Conservation (phyloP, 2,329 filamentous ascomycete genomes). For the Fusarium sp. region DNA sequence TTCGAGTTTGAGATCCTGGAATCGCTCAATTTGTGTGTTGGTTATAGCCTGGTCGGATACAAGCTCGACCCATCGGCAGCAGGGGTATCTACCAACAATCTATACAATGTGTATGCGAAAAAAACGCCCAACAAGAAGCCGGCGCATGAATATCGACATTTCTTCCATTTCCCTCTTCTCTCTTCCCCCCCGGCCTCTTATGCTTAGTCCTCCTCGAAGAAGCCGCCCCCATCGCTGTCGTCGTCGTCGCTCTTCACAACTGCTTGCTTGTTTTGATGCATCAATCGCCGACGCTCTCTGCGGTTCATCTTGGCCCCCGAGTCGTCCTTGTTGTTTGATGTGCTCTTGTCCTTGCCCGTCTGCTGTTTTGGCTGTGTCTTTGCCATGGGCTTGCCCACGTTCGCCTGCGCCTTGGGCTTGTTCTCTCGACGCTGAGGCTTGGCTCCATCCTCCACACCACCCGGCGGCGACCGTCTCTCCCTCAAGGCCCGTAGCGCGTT, state of each 20-base stretch:
- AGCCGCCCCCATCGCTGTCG: slow-evolving; percentile 67
- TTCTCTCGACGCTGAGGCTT: slow-evolving; percentile 29
- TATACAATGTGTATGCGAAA: slow-evolving; percentile 21
- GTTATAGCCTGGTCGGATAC: slow-evolving; percentile 21
- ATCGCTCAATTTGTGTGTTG: slow-evolving; percentile 25
- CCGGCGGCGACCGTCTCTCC: slow-evolving; percentile 58
- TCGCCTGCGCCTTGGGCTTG: slow-evolving; percentile 30
- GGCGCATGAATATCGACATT: slow-evolving; percentile 14
- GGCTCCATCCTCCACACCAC: slow-evolving; percentile 17
- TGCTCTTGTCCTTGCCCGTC: slow-evolving; percentile 29
- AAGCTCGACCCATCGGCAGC: slow-evolving; percentile 20
- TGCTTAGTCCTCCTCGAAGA: slow-evolving; percentile 61
- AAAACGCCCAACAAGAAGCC: neutral
- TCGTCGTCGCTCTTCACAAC: slow-evolving; percentile 56
- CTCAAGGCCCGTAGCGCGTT: slow-evolving; percentile 65
- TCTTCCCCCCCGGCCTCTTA: neutral
- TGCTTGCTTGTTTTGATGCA: slow-evolving; percentile 50
- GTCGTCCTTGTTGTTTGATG: slow-evolving; percentile 31
- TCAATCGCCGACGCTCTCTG: slow-evolving; percentile 51
- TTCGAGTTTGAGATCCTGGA: slow-evolving; percentile 2
- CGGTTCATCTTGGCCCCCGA: slow-evolving; percentile 50
- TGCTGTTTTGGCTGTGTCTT: slow-evolving; percentile 40
- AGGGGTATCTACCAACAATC: slow-evolving; percentile 39
- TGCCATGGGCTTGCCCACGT: slow-evolving; percentile 33
- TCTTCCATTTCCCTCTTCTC: neutral